Percentiles rank a stretch among this genome's conserved stretches.
phyloP scores from a whole-genome alignment of 768 basidiomycete genomes.

The Boletellus ananas region DNA sequence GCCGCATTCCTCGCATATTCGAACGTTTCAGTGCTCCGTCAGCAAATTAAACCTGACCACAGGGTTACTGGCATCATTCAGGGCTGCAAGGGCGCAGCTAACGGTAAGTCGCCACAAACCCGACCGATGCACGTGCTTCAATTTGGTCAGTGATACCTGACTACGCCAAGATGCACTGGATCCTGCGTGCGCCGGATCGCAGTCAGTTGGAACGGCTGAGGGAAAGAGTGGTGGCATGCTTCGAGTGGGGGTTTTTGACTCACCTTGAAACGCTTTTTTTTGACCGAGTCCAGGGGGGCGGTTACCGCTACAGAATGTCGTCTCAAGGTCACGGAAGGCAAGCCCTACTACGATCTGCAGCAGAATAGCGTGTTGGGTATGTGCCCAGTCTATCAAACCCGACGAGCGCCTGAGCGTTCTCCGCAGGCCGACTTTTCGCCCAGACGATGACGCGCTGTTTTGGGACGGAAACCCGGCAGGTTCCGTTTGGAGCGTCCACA shows the following conservation, averaged over 20 bases:
- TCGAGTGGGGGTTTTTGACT: constrained; percentile 49
- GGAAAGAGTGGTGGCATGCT: constrained; percentile 63
- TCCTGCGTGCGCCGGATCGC: constrained; percentile 64
- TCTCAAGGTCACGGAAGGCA: constrained; percentile 40
- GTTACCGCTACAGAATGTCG: constrained; percentile 59
- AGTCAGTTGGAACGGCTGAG: constrained; percentile 51
- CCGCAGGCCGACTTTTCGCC: constrained; percentile 51
- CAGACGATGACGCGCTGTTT: constrained; percentile 44
- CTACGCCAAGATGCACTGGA: constrained; percentile 71
- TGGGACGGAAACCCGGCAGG: constrained; percentile 35
- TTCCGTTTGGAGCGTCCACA: constrained; percentile 57
- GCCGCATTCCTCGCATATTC: constrained; percentile 85
- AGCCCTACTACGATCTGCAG: constrained; percentile 51
- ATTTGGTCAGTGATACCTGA: constrained; percentile 70
- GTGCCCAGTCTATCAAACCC: constrained; percentile 10
- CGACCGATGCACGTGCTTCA: neutral
- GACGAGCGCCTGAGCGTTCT: constrained; percentile 1
- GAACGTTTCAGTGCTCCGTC: constrained; percentile 72
- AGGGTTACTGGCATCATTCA: constrained; percentile 76
- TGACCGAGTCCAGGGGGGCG: constrained; percentile 49
- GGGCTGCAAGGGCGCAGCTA: constrained; percentile 64
- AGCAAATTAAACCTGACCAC: constrained; percentile 81
- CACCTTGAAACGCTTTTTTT: neutral
- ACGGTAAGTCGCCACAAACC: constrained; percentile 44
- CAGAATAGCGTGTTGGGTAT: constrained; percentile 57